Evolutionary conservation across 805 yeast species (phyloP).

Genomic region (Zygosaccharomyces pseudorouxii): DNA sequence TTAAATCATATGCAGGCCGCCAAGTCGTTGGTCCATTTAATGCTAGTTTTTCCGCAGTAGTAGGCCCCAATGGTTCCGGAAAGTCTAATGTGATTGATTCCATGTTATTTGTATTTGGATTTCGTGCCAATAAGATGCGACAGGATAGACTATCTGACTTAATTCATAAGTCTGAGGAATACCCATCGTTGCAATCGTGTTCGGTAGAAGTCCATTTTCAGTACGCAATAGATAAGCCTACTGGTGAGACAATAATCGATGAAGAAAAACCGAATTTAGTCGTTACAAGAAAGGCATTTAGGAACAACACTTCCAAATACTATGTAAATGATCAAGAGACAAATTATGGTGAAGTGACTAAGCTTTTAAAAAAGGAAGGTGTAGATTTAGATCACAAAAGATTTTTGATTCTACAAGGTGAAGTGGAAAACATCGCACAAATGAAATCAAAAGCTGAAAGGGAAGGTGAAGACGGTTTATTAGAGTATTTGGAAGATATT

Average conservation of each 20-base stretch:
- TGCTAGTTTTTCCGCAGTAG: slow-evolving; percentile 90
- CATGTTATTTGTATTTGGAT: slow-evolving; percentile 93
- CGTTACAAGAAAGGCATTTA: slow-evolving; percentile 74
- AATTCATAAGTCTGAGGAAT: slow-evolving; percentile 82
- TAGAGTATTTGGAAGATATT: slow-evolving; percentile 93
- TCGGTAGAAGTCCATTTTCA: slow-evolving; percentile 88
- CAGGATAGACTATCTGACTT: slow-evolving; percentile 89
- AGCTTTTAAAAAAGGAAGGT: slow-evolving; percentile 69
- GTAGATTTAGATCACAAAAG: slow-evolving; percentile 93
- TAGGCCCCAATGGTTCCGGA: slow-evolving; percentile 98
- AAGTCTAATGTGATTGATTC: slow-evolving; percentile 97
- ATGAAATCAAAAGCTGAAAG: slow-evolving; percentile 97
- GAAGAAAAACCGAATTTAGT: slow-evolving; percentile 56
- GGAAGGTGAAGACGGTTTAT: slow-evolving; percentile 86
- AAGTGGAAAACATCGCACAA: slow-evolving; percentile 96
- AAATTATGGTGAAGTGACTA: slow-evolving; percentile 73
- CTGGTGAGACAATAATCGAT: slow-evolving; percentile 42
- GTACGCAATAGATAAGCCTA: slow-evolving; percentile 61
- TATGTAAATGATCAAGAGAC: slow-evolving; percentile 66
- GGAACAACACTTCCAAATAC: slow-evolving; percentile 74
- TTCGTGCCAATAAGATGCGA: slow-evolving; percentile 93
- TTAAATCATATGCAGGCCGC: slow-evolving; percentile 92
- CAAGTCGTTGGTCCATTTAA: slow-evolving; percentile 95
- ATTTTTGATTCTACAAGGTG: slow-evolving; percentile 93
- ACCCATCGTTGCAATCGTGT: slow-evolving; percentile 64